Conservation (phyloP, 129 eudicot genomes). For the Lactuca saligna region DNA sequence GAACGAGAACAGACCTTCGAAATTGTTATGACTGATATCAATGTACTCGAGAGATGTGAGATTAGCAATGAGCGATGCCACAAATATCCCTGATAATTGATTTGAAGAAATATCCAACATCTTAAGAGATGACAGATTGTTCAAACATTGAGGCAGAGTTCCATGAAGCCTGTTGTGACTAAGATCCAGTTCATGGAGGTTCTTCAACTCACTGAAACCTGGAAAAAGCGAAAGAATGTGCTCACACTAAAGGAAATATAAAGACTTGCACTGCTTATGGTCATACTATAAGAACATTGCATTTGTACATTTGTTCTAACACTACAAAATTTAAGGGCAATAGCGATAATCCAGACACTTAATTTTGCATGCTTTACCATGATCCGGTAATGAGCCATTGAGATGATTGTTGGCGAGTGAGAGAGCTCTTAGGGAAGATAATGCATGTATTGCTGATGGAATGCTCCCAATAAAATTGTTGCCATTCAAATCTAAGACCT, state of each 20-base stretch:
- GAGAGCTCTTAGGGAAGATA: constrained; percentile 17
- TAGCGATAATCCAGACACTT: not conserved
- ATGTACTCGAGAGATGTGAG: constrained; percentile 39
- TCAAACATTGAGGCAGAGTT: constrained; percentile 21
- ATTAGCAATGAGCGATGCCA: constrained; percentile 10
- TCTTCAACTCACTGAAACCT: constrained; percentile 35
- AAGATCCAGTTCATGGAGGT: constrained; percentile 31
- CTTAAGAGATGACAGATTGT: constrained; percentile 26
- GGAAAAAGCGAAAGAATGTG: not conserved
- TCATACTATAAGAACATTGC: not conserved
- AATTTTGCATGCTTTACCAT: not conserved
- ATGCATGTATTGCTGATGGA: constrained; percentile 4
- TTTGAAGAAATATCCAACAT: constrained; percentile 29
- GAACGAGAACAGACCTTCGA: constrained; percentile 35
- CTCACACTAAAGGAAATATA: not conserved
- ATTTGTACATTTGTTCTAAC: not conserved
- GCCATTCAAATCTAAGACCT: constrained; percentile 14
- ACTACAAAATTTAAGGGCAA: too few species aligned
- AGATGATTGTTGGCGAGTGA: constrained; percentile 1
- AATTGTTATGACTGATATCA: constrained; percentile 24
- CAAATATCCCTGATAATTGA: constrained; percentile 10
- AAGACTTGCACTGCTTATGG: not conserved
- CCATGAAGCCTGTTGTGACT: constrained; percentile 16
- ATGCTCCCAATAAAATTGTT: constrained; percentile 25
- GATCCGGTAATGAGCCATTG: not conserved